A percentile compares a stretch with the other conserved stretches of the same genome.
Conservation (phyloP, 352 stramenopile genomes). For the Sclerospora graminicola region DNA sequence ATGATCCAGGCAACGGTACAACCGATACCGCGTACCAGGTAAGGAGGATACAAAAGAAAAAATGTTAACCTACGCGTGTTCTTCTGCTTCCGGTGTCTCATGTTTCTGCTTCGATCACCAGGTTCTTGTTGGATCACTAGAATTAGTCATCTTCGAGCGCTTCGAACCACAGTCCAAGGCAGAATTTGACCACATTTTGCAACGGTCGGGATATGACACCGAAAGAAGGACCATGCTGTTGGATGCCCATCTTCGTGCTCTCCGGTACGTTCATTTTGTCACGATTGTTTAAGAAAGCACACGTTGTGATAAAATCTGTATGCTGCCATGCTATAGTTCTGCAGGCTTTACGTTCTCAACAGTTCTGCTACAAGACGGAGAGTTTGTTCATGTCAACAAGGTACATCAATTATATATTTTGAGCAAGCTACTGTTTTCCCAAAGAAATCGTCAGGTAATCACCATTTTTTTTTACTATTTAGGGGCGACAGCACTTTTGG, state of each 20-base stretch:
- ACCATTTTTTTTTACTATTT: conserved; percentile 3
- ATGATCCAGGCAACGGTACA: conserved; percentile 66
- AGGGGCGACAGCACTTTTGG: conserved; percentile 79
- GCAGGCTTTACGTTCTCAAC: conserved; percentile 67
- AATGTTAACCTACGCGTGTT: background rate
- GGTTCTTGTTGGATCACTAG: conserved; percentile 63
- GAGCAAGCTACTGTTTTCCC: no score
- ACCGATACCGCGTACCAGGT: conserved; percentile 73
- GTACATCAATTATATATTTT: conserved; percentile 11
- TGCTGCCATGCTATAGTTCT: conserved; percentile 18
- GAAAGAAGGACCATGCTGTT: conserved; percentile 63
- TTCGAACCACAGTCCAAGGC: conserved; percentile 50
- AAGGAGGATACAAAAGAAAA: background rate
- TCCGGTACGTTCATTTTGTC: conserved; percentile 27
- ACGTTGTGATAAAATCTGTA: background rate
- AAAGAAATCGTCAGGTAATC: background rate
- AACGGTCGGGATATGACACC: conserved; percentile 45
- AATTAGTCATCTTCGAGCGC: conserved; percentile 80
- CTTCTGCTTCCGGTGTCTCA: background rate
- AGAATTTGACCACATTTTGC: conserved; percentile 53
- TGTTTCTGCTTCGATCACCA: conserved; percentile 9
- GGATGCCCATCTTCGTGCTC: conserved; percentile 53
- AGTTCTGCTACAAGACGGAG: conserved; percentile 60
- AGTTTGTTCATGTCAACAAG: conserved; percentile 83
- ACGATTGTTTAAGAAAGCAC: background rate